Evolutionary conservation across 2,329 filamentous ascomycete genomes (phyloP), one percentile per base, ranked within the genome.

Genomic region (Truncatella angustata): DNA sequence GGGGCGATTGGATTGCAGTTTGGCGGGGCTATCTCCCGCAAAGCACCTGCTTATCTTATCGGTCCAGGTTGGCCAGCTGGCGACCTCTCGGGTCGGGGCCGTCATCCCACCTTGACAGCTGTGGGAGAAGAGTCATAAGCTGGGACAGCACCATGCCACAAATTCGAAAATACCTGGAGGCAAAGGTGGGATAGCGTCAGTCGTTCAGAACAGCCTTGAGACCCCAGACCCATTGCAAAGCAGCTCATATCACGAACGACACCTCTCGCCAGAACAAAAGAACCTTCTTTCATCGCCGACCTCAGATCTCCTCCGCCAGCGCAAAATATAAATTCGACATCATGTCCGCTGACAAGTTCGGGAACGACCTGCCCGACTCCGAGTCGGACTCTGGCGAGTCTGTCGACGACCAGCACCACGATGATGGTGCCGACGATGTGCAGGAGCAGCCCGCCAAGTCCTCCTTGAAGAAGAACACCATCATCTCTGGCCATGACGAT

Each of bases 391-490:
- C 79, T 46, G 81, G 73, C 66, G 88, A 90, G 68, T 87, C 84
- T 45, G 72, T 60, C 52, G 69, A 83, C 58, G 77, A 84, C 57
- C 35, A 36, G 32, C 43, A 46, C 20, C 72, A 81, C 60, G 76
- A 84, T 55, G 80, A 82, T 48, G 76, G 77, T 56, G 73, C 76
- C 60, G 80, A 86, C 58, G 82, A 83, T 56, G 60, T 72, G 45
- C 79, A 84, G 50, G 78, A 86, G 64, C 86, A 89, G 79, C 81
- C 84, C 52, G 73, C 85, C 66, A 96, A 96, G 81, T 90, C 92
- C 42, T 86, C 90, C 23, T 76, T 97, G 73, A 97, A 97, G 82
- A 91, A 91, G 75, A 72, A 79, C 51, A 80, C 74, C 35, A 73
- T 85, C 54, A 75, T 80, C 54, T 76, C 80, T 51, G 77, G 81